Evolutionary conservation across 164 flowering plant genomes (phyloP).

Genomic region (Sedum album): DNA sequence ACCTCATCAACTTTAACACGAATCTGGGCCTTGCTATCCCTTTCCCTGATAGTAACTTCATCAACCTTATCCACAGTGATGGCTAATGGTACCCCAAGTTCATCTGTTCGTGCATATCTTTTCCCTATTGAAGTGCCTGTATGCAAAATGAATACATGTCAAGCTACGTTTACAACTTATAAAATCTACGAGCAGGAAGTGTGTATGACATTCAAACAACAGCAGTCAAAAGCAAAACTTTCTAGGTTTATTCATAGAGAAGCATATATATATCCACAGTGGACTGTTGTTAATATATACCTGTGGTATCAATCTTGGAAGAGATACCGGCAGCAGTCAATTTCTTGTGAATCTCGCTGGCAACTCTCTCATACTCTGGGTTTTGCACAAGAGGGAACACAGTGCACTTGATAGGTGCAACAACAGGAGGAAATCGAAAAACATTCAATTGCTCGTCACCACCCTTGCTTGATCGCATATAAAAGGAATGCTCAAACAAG

Average conservation of each 20-base stretch:
- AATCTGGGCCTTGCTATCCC: constrained; percentile 89
- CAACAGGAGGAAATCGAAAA: constrained; percentile 54
- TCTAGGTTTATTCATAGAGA: not conserved
- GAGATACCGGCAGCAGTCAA: constrained; percentile 68
- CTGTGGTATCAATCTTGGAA: constrained; percentile 81
- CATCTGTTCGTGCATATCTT: constrained; percentile 94
- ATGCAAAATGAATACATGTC: not conserved
- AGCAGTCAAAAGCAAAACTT: not conserved
- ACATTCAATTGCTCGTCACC: constrained; percentile 81
- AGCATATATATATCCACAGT: not conserved
- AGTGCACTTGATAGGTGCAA: constrained; percentile 35
- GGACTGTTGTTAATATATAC: constrained; percentile 19
- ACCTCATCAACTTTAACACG: constrained; percentile 69
- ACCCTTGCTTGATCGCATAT: constrained; percentile 73
- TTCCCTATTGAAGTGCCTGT: constrained; percentile 95
- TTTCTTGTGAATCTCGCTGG: constrained; percentile 58
- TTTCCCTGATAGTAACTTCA: constrained; percentile 79
- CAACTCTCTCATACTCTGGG: constrained; percentile 61
- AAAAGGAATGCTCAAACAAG: constrained; percentile 84
- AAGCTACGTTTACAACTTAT: no score
- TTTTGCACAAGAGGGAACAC: constrained; percentile 92
- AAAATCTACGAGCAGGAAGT: no score
- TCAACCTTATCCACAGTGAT: constrained; percentile 67
- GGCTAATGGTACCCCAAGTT: constrained; percentile 92
- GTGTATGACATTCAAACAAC: not conserved